Base-by-base conservation (phyloP, 768 basidiomycete genomes). In the Trichaptum fuscoviolaceum region DNA sequence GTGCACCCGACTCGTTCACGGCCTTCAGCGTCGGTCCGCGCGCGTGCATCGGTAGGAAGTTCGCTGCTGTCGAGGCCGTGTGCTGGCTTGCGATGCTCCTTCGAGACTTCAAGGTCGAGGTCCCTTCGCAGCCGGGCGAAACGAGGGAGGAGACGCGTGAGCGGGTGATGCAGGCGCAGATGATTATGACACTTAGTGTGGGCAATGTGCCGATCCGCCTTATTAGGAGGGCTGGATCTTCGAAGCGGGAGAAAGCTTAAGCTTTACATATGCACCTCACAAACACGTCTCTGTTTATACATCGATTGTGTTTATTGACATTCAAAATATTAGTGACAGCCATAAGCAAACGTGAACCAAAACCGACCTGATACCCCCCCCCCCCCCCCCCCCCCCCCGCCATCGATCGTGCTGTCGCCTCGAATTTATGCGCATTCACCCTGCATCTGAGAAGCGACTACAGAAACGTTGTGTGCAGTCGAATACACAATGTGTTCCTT, bases 1-100 rank as follows among this genome's bases (percentile, higher is more conserved):
- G 71, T n/a, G 34, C 66, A 4, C 26, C 67, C 27, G 73, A 60
- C 59, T 65, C 58, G 25, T 64, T 65, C n/a, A 57, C 52, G 6
- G 64, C 63, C 6, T 78, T 78, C 64, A 67, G 71, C 24, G 62
- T 67, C 12, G 76, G 76, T 2, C 76, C 76, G 7, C 66, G 76
- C 6, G 70, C 67, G 18, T 78, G 77, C 58, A 67, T 76, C 24
- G 77, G 76, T 17, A 68, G 70, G n/a, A 73, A 75, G 66, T 77
- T 77, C 64, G 77, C 74, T 18, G 58, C 66, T 18, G 68, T 69
- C 3, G 75, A 76, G 66, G 67, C 70, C 2, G 65, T 75, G 6
- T 71, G 69, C 58, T 71, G 76, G 59, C 64, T 77, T 12, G 69
- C 71, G 1, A 58, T 66, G 18, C 65, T 77, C 18, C 69, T 77